Base-by-base conservation (phyloP, 495 filamentous ascomycete species). In the Aspergillus wentii region DNA sequence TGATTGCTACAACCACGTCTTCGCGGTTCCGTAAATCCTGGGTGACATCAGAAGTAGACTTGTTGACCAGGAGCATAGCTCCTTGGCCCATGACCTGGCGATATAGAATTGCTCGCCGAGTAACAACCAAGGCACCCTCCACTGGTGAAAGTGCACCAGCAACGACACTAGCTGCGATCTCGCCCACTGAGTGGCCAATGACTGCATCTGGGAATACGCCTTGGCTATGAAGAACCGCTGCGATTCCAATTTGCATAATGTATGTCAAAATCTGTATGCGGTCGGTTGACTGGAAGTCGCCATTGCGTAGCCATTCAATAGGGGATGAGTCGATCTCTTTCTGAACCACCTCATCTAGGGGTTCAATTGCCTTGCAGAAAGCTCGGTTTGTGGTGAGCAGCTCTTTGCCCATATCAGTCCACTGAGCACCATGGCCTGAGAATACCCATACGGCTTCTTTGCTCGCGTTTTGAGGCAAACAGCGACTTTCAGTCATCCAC, bases 41-140 rank as follows among this genome's bases (percentile, higher is more conserved):
- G 10, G n/a, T n/a, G 3, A 57, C 38, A 19, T 66, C 71, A 55
- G 17, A 63, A 54, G 57, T 72, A 56, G 66, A 70, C 64, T 4
- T 18, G 30, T 54, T 56, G 2, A 77, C 73, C 1, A 79, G 56
- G 10, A 71, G 54, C 64, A 82, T 78, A 20, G 67, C 71, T 0
- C 68, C 59, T 18, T 70, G 56, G n/a, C 77, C 75, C 42, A 51
- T 62, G 14, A 71, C 56, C 10, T 45, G 16, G 1, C 47, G 44
- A 28, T 69, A 71, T 8, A 71, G 43, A 3, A 36, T 40, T 0
- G 65, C 60, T 26, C 66, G 43, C 9, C 48, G 46, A 8, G 49
- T 47, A n/a, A 66, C 59, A 22, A 68, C 32, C 7, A 61, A 9
- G 8, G 54, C 52, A 0, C 60, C 64, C 30, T 64, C 47, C 9